Evolutionary conservation across 441 rosid genomes (phyloP).

Genomic region (Theobroma grandiflorum): DNA sequence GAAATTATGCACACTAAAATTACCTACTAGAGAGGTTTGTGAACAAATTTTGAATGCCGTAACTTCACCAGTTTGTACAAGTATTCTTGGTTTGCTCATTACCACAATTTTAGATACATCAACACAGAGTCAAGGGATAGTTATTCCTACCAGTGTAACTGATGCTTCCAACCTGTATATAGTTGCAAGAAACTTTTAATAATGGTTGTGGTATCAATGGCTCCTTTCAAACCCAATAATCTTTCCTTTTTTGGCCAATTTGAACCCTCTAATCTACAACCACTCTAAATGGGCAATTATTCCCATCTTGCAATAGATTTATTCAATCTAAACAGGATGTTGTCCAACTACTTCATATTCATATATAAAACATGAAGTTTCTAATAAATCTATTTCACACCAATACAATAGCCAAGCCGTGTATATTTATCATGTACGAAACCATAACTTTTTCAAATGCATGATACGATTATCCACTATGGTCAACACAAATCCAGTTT

Average conservation of each 20-base stretch:
- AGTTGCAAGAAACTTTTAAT: not conserved
- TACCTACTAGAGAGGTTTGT: not conserved
- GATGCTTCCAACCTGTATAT: not conserved
- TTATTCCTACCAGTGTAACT: not conserved
- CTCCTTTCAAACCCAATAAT: not conserved
- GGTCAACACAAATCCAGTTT: conserved; percentile 15
- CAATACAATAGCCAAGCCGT: not conserved
- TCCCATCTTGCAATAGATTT: conserved; percentile 7
- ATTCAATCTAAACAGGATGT: not conserved
- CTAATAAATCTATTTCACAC: not conserved
- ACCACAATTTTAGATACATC: not conserved
- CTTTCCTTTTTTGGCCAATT: not conserved
- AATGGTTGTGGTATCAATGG: too few relatives aligned
- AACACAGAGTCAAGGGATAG: not conserved
- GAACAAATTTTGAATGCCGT: not conserved
- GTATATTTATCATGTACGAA: not conserved
- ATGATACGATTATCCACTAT: not conserved
- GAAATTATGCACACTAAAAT: not conserved
- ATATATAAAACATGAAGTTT: not conserved
- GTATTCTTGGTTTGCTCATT: not conserved
- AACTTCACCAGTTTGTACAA: not conserved
- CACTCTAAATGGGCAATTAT: not conserved
- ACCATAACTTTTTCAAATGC: not conserved
- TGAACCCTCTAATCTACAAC: not conserved
- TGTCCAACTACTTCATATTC: not conserved